Evolutionary conservation across 139 green algal species (phyloP), one percentile per base, ranked within the genome.

Genomic region (Picochlorum sp.): DNA sequence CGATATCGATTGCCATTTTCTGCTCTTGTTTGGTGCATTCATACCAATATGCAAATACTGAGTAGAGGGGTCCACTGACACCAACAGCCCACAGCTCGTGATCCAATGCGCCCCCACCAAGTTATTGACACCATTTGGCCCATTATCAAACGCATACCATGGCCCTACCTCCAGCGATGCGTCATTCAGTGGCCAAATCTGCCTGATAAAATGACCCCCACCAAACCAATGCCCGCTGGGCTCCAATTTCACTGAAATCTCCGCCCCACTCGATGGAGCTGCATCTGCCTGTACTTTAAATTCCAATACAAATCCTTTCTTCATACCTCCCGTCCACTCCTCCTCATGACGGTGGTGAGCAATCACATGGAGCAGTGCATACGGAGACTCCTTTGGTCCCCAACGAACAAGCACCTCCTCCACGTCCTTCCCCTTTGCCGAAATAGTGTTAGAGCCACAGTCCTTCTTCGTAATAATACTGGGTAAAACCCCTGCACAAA

Each of bases 111-210:
- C 23, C 9, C 55, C 62, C 11, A 78, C 47, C 20, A 88, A 65
- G 5, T 74, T 88, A 77, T 87, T 87, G 8, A 78, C 50, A 14
- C 82, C 82, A 56, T 81, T 85, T 7, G 81, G 80, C 1, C 82
- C 82, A 71, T 87, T 85, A 67, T 88, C 82, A 59, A 85, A 85
- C 14, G 82, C 75, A 52, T 81, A 80, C 34, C 72, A 83, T 16
- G 82, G 82, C 13, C 77, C 77, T 4, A 82, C 60, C 52, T 88
- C 81, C 52, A 76, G 72, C n/a, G 59, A 59, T 10, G 63, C 81
- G 11, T 61, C 21, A 51, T 88, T 80, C 15, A 87, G 63, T 14
- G 82, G 82, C 82, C 82, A 88, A 49, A 83, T 70, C 70, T 87
- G 81, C 15, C 61, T 45, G 65, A 88, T 87, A 41, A 85, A 68